Evolutionary conservation across 768 basidiomycete species (phyloP).

Genomic region (Podaxis sp.): DNA sequence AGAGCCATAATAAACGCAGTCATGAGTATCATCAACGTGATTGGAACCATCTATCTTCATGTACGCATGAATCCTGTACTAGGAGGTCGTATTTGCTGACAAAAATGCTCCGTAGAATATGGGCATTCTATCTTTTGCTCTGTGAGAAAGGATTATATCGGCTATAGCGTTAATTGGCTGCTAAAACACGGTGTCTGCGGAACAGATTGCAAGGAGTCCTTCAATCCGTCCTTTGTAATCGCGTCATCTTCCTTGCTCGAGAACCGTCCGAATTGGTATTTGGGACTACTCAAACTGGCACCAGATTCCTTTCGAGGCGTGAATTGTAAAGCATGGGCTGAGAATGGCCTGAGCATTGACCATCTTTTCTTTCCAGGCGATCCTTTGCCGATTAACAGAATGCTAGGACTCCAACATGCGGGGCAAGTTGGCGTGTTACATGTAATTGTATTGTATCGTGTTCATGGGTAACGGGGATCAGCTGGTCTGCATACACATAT

Average conservation of each 20-base stretch:
- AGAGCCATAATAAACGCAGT: not conserved
- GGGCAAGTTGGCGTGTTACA: too few relatives aligned
- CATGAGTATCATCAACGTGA: not conserved
- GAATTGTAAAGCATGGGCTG: not conserved
- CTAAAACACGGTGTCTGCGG: not conserved
- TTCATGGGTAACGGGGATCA: too few relatives aligned
- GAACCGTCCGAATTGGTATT: not conserved
- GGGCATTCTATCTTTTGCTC: not conserved
- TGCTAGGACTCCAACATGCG: too few relatives aligned
- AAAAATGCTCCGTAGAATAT: not conserved
- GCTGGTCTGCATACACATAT: too few relatives aligned
- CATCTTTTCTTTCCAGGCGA: too few relatives aligned
- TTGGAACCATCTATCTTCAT: not conserved
- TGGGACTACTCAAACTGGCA: not conserved
- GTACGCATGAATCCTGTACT: not conserved
- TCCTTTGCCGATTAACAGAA: too few relatives aligned
- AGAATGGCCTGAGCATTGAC: too few relatives aligned
- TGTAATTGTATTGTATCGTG: too few relatives aligned
- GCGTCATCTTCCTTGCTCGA: slow-evolving; percentile 3
- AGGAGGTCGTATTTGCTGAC: not conserved
- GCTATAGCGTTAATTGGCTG: too few relatives aligned
- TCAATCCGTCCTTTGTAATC: not conserved
- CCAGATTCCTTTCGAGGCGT: not conserved
- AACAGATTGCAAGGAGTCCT: not conserved
- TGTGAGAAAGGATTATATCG: not conserved